These are phyloP conservation scores for Stagonosporopsis vannaccii DNA, from an alignment of 2,329 filamentous ascomycete species.

Conservation along the genomic window DNA sequence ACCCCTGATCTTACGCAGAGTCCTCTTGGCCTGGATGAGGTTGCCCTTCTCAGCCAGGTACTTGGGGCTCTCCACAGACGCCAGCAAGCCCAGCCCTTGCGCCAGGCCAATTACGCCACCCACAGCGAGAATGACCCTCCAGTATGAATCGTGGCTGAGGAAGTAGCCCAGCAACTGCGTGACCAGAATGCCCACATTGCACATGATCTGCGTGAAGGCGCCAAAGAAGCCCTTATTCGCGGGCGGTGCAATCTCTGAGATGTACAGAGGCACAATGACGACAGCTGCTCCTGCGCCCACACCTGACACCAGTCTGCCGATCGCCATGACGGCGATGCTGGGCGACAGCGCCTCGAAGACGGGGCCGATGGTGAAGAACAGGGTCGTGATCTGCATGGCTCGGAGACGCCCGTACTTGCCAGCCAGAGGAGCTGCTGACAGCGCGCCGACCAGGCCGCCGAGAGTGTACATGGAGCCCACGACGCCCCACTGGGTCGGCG, in stretches of 20 bases:
- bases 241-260: constrained; percentile 84
- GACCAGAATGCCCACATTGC: constrained; percentile 86
- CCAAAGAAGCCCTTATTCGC: constrained; percentile 78
- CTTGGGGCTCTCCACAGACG: constrained; percentile 82
- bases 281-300: constrained; percentile 87
- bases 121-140: constrained; percentile 81
- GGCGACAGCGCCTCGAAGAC: constrained; percentile 75
- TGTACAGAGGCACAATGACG: constrained; percentile 92
- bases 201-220: constrained; percentile 87
- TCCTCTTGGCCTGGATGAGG: constrained; percentile 66
- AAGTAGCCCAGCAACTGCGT: constrained; percentile 89
- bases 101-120: constrained; percentile 72
- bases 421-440: constrained; percentile 80
- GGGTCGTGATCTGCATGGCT: constrained; percentile 77
- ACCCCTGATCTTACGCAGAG: constrained; percentile 79
- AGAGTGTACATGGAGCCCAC: constrained; percentile 91
- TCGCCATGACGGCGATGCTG: constrained; percentile 70
- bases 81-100: constrained; percentile 73
- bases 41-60: constrained; percentile 78
- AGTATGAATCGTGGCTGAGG: constrained; percentile 77
- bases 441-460: constrained; percentile 83
- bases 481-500: constrained; percentile 78
- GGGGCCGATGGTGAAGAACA: constrained; percentile 80
- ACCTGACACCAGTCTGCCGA: constrained; percentile 82
- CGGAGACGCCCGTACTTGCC: constrained; percentile 77